Conservation (phyloP, 495 filamentous ascomycete species). For the Podospora bellae-mahoneyi region DNA sequence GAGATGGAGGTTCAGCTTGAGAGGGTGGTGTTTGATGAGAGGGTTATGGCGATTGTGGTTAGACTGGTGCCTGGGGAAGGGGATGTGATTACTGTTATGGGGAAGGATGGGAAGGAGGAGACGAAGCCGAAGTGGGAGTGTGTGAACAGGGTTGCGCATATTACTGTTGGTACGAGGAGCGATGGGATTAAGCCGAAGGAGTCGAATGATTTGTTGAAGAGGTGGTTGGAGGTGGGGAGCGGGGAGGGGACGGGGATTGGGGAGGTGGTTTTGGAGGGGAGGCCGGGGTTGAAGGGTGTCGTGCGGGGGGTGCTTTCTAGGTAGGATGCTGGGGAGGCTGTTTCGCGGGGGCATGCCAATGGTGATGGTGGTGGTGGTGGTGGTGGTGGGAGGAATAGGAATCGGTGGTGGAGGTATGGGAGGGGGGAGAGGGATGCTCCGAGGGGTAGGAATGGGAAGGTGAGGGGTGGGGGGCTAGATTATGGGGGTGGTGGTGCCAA, state of each 20-base stretch:
- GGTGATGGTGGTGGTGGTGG: neutral
- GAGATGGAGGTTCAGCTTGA: conserved; percentile 52
- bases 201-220: conserved; percentile 76
- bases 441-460: neutral
- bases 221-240: conserved; percentile 58
- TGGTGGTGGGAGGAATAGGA: neutral
- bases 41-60: conserved; percentile 85
- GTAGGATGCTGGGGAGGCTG: conserved; percentile 29
- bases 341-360: neutral
- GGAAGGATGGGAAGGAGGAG: conserved; percentile 8
- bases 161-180: conserved; percentile 80
- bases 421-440: neutral
- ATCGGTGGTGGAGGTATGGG: neutral
- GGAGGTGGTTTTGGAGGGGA: conserved; percentile 48
- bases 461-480: neutral
- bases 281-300: conserved; percentile 38
- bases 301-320: conserved; percentile 45
- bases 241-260: conserved; percentile 44
- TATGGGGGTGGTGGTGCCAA: neutral
- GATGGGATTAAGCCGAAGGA: conserved; percentile 81
- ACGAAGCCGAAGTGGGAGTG: conserved; percentile 54
- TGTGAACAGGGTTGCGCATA: conserved; percentile 75
- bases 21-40: conserved; percentile 70
- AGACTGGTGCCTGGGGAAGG: conserved; percentile 48
- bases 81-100: conserved; percentile 37